These are phyloP conservation scores for Rhipidocladum racemiflorum DNA, from an alignment of 176 grass and related monocot genomes.

Conservation along the genomic window DNA sequence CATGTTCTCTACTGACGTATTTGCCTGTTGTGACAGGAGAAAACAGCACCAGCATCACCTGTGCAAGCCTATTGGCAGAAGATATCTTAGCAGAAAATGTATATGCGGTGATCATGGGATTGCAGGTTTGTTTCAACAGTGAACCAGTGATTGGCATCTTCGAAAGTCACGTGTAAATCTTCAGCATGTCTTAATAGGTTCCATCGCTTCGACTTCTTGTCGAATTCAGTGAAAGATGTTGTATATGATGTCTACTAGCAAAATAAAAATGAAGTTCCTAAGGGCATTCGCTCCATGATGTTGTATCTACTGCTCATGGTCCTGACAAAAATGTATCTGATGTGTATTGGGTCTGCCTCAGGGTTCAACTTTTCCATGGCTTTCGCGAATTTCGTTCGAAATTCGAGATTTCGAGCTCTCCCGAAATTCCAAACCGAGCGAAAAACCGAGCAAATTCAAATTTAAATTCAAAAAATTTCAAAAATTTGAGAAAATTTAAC, in stretches of 20 bases:
- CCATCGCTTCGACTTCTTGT: background rate
- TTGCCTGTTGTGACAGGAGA: background rate
- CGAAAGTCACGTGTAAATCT: background rate
- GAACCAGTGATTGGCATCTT: background rate
- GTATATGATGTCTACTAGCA: slow-evolving; percentile 13
- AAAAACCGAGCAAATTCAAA: no score
- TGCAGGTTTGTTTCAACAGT: background rate
- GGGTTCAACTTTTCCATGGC: no score
- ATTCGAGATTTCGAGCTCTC: no score
- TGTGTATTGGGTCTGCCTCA: background rate
- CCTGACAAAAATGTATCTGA: background rate
- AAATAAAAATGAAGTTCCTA: background rate
- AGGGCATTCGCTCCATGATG: background rate
- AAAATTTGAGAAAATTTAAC: no score
- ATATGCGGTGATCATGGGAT: background rate
- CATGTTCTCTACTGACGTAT: background rate
- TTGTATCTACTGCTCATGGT: background rate
- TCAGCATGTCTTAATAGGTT: slow-evolving; percentile 1
- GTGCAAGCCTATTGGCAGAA: background rate
- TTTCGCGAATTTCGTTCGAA: no score
- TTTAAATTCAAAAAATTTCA: no score
- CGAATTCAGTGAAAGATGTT: background rate
- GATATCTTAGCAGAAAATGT: background rate
- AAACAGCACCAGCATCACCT: background rate
- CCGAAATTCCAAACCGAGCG: no score